These are phyloP conservation scores for Bullera alba DNA, from an alignment of 768 basidiomycete species.

Conservation along the genomic window DNA sequence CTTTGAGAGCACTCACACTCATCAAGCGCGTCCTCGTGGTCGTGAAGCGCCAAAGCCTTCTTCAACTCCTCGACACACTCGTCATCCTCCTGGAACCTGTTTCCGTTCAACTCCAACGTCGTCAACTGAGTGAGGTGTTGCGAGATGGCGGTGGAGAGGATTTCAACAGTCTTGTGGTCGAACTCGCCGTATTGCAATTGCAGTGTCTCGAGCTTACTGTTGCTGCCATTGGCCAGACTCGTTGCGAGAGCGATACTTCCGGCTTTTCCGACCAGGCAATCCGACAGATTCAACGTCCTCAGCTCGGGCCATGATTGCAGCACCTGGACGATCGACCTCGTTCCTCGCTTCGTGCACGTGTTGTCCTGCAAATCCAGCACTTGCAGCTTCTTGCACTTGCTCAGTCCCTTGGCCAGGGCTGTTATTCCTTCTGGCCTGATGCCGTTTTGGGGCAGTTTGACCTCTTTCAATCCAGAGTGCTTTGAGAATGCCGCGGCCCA, in stretches of 20 bases:
- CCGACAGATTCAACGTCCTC: slow-evolving; percentile 76
- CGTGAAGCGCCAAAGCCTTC: slow-evolving; percentile 48
- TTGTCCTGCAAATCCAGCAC: slow-evolving; percentile 85
- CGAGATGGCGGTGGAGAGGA: slow-evolving; percentile 63
- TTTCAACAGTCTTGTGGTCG: slow-evolving; percentile 59
- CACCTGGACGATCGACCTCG: slow-evolving; percentile 58
- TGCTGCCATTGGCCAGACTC: slow-evolving; percentile 62
- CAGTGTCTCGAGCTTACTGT: slow-evolving; percentile 64
- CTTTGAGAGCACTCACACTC: slow-evolving; percentile 47
- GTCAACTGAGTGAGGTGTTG: slow-evolving; percentile 57
- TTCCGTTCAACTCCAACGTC: slow-evolving; percentile 79
- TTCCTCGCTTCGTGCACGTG: slow-evolving; percentile 47
- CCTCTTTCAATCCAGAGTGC: slow-evolving; percentile 71
- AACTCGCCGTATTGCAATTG: slow-evolving; percentile 91
- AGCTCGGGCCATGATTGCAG: slow-evolving; percentile 66
- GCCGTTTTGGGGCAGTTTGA: slow-evolving; percentile 95
- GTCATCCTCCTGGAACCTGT: slow-evolving; percentile 50
- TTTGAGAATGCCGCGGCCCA: slow-evolving; percentile 86
- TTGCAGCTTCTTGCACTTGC: slow-evolving; percentile 60
- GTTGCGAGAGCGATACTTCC: slow-evolving; percentile 65
- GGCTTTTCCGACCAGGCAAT: slow-evolving; percentile 77
- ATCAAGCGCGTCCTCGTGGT: slow-evolving; percentile 73
- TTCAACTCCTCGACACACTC: slow-evolving; percentile 49
- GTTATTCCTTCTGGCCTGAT: slow-evolving; percentile 87
- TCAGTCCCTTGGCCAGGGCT: slow-evolving; percentile 66